Conservation (phyloP, 1,139 yeast species). For the Suhomyces bokatorum region DNA sequence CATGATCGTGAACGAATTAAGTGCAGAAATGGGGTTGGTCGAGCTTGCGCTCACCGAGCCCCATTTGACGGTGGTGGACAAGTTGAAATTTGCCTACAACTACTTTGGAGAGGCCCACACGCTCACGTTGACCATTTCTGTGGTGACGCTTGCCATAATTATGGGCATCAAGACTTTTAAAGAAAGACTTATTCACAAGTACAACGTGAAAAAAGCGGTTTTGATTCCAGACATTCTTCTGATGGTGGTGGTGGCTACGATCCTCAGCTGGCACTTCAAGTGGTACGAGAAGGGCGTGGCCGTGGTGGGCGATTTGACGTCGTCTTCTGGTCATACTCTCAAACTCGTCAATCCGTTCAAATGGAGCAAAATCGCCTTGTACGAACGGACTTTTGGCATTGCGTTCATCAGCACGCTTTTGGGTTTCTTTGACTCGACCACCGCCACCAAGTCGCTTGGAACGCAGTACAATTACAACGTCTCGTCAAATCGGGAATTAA, state of each 20-base stretch:
- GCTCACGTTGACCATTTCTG: constrained; percentile 24
- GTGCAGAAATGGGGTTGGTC: constrained; percentile 31
- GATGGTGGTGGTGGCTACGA: constrained; percentile 35
- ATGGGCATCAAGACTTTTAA: constrained; percentile 24
- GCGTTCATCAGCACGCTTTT: constrained; percentile 33
- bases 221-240: constrained; percentile 35
- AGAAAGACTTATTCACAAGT: constrained; percentile 18
- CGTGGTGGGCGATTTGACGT: constrained; percentile 28
- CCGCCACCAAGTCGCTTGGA: constrained; percentile 35
- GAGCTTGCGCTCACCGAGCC: constrained; percentile 22
- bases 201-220: constrained; percentile 21
- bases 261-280: constrained; percentile 22
- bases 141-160: constrained; percentile 25
- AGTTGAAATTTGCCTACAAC: constrained; percentile 21
- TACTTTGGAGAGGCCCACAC: constrained; percentile 21
- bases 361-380: constrained; percentile 19
- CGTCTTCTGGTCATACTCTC: constrained; percentile 9
- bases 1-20: constrained; percentile 34
- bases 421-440: constrained; percentile 37
- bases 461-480: constrained; percentile 34
- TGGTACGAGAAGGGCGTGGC: constrained; percentile 33
- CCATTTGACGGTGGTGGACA: constrained; percentile 26
- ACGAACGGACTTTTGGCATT: constrained; percentile 28
- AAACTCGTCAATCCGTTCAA: constrained; percentile 28
- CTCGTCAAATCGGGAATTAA: constrained; percentile 34